Evolutionary conservation across 495 filamentous ascomycete genomes (phyloP).

Genomic region (Lasiosphaeria miniovina): DNA sequence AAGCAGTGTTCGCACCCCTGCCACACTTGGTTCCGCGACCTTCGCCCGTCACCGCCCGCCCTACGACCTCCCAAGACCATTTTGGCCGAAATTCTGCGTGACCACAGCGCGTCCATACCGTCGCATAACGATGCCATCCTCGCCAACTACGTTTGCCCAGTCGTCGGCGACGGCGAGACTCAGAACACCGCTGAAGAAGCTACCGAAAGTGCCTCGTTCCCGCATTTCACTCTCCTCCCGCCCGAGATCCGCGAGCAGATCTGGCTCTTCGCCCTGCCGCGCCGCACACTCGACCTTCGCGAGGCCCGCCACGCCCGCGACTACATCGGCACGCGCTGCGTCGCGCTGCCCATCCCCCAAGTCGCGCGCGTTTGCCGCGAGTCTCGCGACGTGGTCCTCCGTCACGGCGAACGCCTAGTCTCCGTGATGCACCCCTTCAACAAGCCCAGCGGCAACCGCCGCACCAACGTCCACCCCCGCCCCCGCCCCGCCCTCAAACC

Average conservation of each 20-base stretch:
- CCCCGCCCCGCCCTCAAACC: no score
- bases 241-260: constrained; percentile 15
- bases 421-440: background rate
- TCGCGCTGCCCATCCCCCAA: constrained; percentile 5
- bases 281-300: constrained; percentile 10
- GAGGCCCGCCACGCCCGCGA: constrained; percentile 7
- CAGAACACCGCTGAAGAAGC: background rate
- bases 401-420: constrained; percentile 4
- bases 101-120: background rate
- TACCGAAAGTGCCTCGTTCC: background rate
- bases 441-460: no score
- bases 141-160: background rate
- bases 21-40: constrained; percentile 13
- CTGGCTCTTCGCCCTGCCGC: constrained; percentile 10
- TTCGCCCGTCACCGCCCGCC: constrained; percentile 7
- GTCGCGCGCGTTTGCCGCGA: constrained; percentile 13
- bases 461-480: no score
- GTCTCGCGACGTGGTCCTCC: constrained; percentile 7
- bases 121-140: background rate
- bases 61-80: constrained; percentile 10
- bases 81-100: constrained; percentile 6
- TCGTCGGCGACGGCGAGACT: background rate
- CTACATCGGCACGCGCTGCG: constrained; percentile 1
- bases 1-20: constrained; percentile 13
- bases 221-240: constrained; percentile 11